phyloP scores from a whole-genome alignment of 2,329 filamentous ascomycete genomes.

The Trichoderma sp. region DNA sequence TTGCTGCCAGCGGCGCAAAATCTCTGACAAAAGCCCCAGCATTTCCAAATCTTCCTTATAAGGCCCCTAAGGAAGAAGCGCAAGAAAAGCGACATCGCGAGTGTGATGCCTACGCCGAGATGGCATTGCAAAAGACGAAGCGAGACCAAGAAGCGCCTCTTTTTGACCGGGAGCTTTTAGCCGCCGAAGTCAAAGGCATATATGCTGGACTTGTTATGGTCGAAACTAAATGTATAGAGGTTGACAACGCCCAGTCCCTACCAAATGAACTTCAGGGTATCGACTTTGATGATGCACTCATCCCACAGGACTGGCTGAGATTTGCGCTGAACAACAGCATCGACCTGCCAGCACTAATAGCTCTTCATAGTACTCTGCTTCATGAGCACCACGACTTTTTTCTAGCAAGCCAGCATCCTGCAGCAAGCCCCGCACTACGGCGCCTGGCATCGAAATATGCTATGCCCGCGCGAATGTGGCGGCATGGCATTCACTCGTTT shows the following conservation, averaged over 20 bases:
- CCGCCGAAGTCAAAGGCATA: slow-evolving; percentile 70
- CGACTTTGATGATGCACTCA: neutral
- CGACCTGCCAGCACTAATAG: neutral
- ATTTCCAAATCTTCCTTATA: neutral
- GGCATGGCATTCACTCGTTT: slow-evolving; percentile 82
- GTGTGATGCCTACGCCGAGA: neutral
- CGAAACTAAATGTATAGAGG: slow-evolving; percentile 80
- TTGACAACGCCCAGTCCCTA: slow-evolving; percentile 62
- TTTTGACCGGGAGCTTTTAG: neutral
- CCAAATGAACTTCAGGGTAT: slow-evolving; percentile 33
- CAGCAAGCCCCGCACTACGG: slow-evolving; percentile 64
- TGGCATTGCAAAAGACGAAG: neutral
- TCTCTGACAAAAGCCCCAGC: neutral
- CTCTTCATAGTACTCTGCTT: slow-evolving; percentile 70
- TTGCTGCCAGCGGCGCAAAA: neutral
- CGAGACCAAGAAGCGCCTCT: neutral
- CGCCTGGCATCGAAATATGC: slow-evolving; percentile 74
- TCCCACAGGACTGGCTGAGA: slow-evolving; percentile 27
- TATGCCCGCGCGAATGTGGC: slow-evolving; percentile 92
- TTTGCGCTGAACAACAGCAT: slow-evolving; percentile 8
- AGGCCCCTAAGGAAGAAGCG: neutral
- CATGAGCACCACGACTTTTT: slow-evolving; percentile 85
- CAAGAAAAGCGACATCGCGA: neutral
- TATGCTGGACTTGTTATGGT: slow-evolving; percentile 82
- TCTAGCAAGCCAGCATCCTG: slow-evolving; percentile 79